Evolutionary conservation across 805 yeast species (phyloP).

Genomic region (Yarrowia sp.): DNA sequence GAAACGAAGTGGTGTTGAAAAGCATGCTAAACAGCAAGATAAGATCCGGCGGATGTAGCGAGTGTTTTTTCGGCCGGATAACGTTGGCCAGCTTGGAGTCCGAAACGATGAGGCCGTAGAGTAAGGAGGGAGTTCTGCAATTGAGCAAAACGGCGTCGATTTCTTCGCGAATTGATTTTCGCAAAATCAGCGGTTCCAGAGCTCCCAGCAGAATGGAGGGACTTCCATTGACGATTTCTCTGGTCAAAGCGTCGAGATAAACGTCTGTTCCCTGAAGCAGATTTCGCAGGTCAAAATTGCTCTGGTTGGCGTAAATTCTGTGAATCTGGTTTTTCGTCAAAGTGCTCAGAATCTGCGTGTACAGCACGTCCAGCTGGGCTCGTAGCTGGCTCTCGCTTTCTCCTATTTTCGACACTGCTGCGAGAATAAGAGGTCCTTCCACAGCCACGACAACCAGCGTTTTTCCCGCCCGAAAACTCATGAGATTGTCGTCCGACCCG

Average conservation of each 20-base stretch:
- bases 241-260: constrained; percentile 63
- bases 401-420: constrained; percentile 51
- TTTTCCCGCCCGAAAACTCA: constrained; percentile 50
- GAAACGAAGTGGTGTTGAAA: constrained; percentile 52
- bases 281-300: constrained; percentile 77
- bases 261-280: constrained; percentile 72
- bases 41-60: constrained; percentile 76
- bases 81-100: constrained; percentile 64
- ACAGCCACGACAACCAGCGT: constrained; percentile 57
- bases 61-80: constrained; percentile 72
- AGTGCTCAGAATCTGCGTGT: constrained; percentile 76
- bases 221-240: constrained; percentile 49
- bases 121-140: constrained; percentile 50
- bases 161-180: constrained; percentile 53
- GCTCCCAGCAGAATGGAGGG: constrained; percentile 65
- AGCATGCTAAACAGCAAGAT: constrained; percentile 70
- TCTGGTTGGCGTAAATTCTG: constrained; percentile 63
- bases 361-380: constrained; percentile 66
- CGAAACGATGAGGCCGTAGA: constrained; percentile 73
- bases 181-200: constrained; percentile 58
- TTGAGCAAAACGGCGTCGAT: constrained; percentile 54
- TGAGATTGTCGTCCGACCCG: constrained; percentile 29
- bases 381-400: constrained; percentile 44
- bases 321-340: constrained; percentile 75
- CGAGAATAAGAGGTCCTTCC: constrained; percentile 65